Evolutionary conservation across 192 early-diverging fungal species (phyloP).

Genomic region (Lobosporangium transversale): DNA sequence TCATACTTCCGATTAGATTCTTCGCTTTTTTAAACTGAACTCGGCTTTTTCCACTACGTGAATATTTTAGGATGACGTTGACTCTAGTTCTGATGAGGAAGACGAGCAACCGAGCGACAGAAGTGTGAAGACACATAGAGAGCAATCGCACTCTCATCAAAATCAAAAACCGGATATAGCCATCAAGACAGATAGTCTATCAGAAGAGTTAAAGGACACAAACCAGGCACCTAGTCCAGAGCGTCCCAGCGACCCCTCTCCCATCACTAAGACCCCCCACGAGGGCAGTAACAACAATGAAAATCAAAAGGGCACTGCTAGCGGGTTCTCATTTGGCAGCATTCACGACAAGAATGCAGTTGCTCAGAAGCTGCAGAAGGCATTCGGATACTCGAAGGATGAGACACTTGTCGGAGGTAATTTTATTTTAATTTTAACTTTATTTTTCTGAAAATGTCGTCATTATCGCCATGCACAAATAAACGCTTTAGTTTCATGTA

Average conservation of each 20-base stretch:
- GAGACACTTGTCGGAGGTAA: constrained; percentile 23
- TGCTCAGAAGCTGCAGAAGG: constrained; percentile 2
- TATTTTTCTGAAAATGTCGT: too few relatives aligned
- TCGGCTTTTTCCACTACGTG: neutral
- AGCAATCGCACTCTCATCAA: too few relatives aligned
- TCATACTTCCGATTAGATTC: neutral
- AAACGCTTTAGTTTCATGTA: too few relatives aligned
- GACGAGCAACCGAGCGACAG: neutral
- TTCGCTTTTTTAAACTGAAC: neutral
- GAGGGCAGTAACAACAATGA: neutral
- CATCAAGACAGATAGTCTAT: neutral
- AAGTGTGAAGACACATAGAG: neutral
- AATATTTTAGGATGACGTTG: constrained; percentile 1
- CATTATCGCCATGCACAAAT: too few relatives aligned
- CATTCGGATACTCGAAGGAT: constrained; percentile 21
- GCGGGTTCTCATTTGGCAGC: constrained; percentile 5
- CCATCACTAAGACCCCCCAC: neutral
- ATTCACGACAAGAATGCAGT: constrained; percentile 6
- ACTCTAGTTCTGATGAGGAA: constrained; percentile 6
- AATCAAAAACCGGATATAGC: neutral
- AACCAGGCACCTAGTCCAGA: neutral
- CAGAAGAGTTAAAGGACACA: too few relatives aligned
- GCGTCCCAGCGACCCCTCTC: neutral
- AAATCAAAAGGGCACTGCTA: neutral
- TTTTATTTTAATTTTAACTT: too few relatives aligned